A percentile compares a stretch with the other conserved stretches of the same genome.
Conservation (phyloP, 2,329 filamentous ascomycete genomes). For the Clarireedia paspali region DNA sequence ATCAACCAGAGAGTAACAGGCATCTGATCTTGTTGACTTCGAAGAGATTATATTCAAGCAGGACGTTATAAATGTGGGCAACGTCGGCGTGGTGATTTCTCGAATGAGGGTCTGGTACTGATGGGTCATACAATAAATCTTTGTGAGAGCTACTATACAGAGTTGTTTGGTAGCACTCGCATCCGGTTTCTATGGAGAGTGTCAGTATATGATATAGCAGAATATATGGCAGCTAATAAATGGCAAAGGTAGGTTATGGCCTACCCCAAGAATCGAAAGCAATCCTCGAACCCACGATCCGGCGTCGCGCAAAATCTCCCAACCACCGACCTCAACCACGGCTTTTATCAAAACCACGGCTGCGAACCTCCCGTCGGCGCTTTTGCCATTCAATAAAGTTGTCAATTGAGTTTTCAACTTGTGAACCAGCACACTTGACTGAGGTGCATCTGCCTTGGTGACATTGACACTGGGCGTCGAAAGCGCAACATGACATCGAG, state of each 20-base stretch:
- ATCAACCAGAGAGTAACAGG: constrained; percentile 48
- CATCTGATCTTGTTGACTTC: constrained; percentile 27
- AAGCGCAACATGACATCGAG: constrained; percentile 51
- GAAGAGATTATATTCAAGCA: constrained; percentile 59
- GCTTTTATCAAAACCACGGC: constrained; percentile 75
- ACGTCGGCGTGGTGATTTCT: constrained; percentile 49
- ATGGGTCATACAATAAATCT: constrained; percentile 77
- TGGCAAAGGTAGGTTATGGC: constrained; percentile 2
- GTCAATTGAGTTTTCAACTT: constrained; percentile 74
- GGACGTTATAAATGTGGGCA: constrained; percentile 14
- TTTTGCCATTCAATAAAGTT: constrained; percentile 71
- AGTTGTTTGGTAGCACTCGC: constrained; percentile 68
- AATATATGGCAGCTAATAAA: constrained; percentile 8
- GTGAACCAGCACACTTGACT: constrained; percentile 64
- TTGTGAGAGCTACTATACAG: constrained; percentile 67
- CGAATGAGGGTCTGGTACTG: constrained; percentile 75
- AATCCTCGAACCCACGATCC: constrained; percentile 73
- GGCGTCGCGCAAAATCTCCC: constrained; percentile 68
- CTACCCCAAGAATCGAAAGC: constrained; percentile 63
- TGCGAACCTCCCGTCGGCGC: constrained; percentile 65
- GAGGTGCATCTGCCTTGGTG: constrained; percentile 52
- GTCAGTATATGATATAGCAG: not conserved
- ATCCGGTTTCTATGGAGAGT: constrained; percentile 59
- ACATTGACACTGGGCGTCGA: constrained; percentile 55
- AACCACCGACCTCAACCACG: constrained; percentile 73